phyloP scores from a whole-genome alignment of 208 protist species.

The Trichomonas gallinae region DNA sequence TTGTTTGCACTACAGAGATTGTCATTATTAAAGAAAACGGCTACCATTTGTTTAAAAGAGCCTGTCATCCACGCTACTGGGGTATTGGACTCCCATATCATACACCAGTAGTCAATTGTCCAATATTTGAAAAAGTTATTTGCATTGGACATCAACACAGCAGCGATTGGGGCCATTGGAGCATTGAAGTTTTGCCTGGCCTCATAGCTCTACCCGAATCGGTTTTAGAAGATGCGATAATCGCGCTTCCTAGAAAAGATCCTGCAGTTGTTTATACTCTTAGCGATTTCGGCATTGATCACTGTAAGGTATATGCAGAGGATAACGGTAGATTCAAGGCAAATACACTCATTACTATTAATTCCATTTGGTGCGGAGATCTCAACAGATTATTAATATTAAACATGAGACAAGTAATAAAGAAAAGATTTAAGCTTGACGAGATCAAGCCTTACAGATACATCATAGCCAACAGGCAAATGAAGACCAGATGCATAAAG shows the following conservation, averaged over 20 bases:
- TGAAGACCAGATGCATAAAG: background rate
- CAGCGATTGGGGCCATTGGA: background rate
- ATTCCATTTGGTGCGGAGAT: background rate
- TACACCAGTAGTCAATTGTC: background rate
- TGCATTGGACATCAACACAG: background rate
- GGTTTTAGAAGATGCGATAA: background rate
- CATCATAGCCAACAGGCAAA: background rate
- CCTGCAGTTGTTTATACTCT: background rate
- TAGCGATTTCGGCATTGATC: background rate
- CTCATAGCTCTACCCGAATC: background rate
- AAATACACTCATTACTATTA: background rate
- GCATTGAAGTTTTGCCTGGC: background rate
- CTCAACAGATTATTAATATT: background rate
- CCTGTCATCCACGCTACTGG: background rate
- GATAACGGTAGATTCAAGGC: background rate
- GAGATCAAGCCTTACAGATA: background rate
- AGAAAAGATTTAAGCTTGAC: background rate
- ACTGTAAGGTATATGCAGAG: background rate
- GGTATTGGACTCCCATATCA: background rate
- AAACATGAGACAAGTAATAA: background rate
- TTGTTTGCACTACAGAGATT: background rate
- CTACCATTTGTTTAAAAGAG: background rate
- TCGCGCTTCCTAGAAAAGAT: background rate
- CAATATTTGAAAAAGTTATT: background rate
- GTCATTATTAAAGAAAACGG: background rate